Evolutionary conservation across 225 moss, liverwort and hornwort genomes (phyloP).

Genomic region (Pleurozium schreberi): DNA sequence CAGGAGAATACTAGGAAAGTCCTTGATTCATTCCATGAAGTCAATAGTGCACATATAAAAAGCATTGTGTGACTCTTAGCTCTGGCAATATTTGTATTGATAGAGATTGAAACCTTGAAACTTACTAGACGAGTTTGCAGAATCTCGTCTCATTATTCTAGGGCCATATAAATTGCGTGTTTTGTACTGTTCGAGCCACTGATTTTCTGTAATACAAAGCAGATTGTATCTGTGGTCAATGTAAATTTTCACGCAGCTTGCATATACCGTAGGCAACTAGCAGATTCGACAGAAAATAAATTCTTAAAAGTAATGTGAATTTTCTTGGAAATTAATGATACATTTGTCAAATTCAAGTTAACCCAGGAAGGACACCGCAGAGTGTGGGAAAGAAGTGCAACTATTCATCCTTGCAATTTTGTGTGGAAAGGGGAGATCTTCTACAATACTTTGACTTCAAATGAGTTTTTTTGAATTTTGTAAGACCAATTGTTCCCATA

Average conservation of each 20-base stretch:
- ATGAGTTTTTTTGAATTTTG: no score
- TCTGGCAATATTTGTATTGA: background rate
- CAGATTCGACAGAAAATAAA: no score
- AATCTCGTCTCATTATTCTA: background rate
- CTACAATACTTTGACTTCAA: no score
- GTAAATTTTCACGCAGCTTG: background rate
- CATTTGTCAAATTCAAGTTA: background rate
- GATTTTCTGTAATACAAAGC: background rate
- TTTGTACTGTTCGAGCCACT: background rate
- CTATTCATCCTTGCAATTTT: no score
- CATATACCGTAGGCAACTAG: background rate
- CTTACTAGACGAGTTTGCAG: background rate
- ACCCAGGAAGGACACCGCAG: no score
- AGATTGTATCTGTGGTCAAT: background rate
- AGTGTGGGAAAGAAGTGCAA: no score
- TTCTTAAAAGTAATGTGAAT: no score
- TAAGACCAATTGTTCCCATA: no score
- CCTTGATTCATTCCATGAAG: background rate
- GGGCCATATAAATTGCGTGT: background rate
- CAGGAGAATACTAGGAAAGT: background rate
- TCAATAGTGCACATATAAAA: background rate
- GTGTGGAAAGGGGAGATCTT: no score
- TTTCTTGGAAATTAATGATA: no score
- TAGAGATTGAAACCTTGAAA: background rate
- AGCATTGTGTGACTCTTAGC: background rate